A percentile compares a stretch with the other conserved stretches of the same genome.
phyloP scores from a whole-genome alignment of 2,329 filamentous ascomycete genomes.

The Sporothrix inflata region DNA sequence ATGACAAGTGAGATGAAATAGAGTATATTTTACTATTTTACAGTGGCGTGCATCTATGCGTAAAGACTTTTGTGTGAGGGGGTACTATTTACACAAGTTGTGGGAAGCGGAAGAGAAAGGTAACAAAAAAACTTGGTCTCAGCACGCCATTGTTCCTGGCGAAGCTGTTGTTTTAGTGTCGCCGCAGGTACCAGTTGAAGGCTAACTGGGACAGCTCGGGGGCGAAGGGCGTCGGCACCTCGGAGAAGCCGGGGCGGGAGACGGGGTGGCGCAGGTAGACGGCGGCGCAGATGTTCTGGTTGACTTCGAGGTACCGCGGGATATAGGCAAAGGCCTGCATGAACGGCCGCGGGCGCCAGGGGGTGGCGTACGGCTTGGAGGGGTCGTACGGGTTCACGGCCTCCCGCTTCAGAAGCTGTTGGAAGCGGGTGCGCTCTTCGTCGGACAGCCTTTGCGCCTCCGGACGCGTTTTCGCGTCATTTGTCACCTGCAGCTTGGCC shows the following conservation, averaged over 20 bases:
- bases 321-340: constrained; percentile 96
- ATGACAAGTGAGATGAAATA: background rate
- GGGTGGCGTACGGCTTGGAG: constrained; percentile 83
- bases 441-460: constrained; percentile 46
- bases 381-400: constrained; percentile 76
- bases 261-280: constrained; percentile 96
- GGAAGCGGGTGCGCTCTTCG: constrained; percentile 58
- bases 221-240: constrained; percentile 82
- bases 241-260: constrained; percentile 76
- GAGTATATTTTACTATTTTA: constrained; percentile 19
- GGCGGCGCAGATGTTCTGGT: constrained; percentile 93
- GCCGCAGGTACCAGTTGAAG: constrained; percentile 91
- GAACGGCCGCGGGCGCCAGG: constrained; percentile 83
- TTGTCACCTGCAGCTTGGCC: background rate
- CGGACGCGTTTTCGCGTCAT: constrained; percentile 7
- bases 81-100: constrained; percentile 22
- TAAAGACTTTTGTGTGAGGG: constrained; percentile 21
- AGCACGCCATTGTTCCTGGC: too few relatives aligned
- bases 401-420: constrained; percentile 62
- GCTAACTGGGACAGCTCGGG: constrained; percentile 74
- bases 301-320: constrained; percentile 93
- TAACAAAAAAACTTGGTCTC: background rate
- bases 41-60: constrained; percentile 21
- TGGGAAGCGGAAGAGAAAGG: background rate
- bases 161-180: constrained; percentile 44